Percentiles rank a stretch among this genome's conserved stretches.
phyloP scores from a whole-genome alignment of 805 yeast genomes.

The Kodamaea lidongshanica region DNA sequence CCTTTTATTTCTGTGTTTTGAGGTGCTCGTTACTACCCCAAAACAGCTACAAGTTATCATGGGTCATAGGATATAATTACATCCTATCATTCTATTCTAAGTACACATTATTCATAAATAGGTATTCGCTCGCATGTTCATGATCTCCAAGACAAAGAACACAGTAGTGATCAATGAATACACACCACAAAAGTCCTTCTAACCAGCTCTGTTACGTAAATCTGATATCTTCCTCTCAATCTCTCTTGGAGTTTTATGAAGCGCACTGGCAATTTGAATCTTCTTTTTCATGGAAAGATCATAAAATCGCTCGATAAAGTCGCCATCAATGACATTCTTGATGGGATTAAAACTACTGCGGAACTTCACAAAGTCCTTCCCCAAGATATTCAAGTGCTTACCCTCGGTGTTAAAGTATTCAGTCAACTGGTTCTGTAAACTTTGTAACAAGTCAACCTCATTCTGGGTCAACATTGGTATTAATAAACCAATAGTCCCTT shows the following conservation, averaged over 20 bases:
- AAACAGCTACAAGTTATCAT: too few relatives aligned
- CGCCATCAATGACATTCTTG: slow-evolving; percentile 80
- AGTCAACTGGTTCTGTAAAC: slow-evolving; percentile 46
- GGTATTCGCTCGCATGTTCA: too few relatives aligned
- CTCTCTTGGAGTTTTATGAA: slow-evolving; percentile 45
- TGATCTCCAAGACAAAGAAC: too few relatives aligned
- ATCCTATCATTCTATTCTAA: too few relatives aligned
- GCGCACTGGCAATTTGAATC: slow-evolving; percentile 30
- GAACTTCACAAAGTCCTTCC: slow-evolving; percentile 60
- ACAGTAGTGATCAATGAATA: too few relatives aligned
- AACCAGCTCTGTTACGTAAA: slow-evolving; percentile 35
- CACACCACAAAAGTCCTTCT: too few relatives aligned
- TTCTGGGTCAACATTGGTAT: slow-evolving; percentile 57
- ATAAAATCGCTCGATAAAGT: slow-evolving; percentile 59
- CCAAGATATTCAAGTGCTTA: slow-evolving; percentile 37
- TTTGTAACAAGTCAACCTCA: slow-evolving; percentile 55
- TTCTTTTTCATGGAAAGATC: slow-evolving; percentile 29
- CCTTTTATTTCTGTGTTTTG: too few relatives aligned
- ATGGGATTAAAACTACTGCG: slow-evolving; percentile 80
- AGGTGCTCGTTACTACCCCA: too few relatives aligned
- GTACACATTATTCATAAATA: too few relatives aligned
- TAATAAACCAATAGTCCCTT: slow-evolving; percentile 74
- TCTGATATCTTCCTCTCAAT: slow-evolving; percentile 49
- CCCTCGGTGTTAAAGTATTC: slow-evolving; percentile 17
- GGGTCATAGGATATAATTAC: too few relatives aligned